Percentiles rank a stretch among this genome's conserved stretches.
These are phyloP conservation scores for Calonectria hongkongensis DNA, from an alignment of 2,329 filamentous ascomycete species.

Conservation along the genomic window DNA sequence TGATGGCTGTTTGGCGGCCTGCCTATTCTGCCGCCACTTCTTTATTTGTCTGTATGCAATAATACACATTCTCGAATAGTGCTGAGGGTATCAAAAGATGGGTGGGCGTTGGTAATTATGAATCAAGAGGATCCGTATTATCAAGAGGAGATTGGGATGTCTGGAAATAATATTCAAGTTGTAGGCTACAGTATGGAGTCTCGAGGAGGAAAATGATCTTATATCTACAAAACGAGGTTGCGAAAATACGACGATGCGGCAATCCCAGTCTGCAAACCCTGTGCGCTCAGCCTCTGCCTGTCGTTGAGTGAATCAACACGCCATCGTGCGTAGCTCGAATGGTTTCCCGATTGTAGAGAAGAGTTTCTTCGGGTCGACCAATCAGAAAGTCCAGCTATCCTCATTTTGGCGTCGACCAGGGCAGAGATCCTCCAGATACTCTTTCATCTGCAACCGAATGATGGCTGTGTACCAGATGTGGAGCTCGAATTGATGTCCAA, in stretches of 20 bases:
- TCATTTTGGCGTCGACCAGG: slow-evolving; percentile 23
- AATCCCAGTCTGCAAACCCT: background rate
- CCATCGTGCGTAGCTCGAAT: slow-evolving; percentile 45
- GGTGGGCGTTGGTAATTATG: background rate
- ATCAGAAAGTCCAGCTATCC: slow-evolving; percentile 14
- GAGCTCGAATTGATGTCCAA: slow-evolving; percentile 25
- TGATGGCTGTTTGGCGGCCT: slow-evolving; percentile 1
- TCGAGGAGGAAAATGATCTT: background rate
- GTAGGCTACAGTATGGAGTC: background rate
- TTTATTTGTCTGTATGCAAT: slow-evolving; percentile 28
- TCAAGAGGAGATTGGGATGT: background rate
- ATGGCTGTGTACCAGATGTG: slow-evolving; percentile 44
- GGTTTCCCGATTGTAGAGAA: slow-evolving; percentile 44
- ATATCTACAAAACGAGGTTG: slow-evolving; percentile 11
- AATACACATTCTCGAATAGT: slow-evolving; percentile 20
- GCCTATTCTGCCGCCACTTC: slow-evolving; percentile 28
- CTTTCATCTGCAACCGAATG: slow-evolving; percentile 32
- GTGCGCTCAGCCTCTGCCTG: slow-evolving; percentile 5
- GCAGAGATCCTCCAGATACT: slow-evolving; percentile 28
- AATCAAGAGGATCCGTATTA: background rate
- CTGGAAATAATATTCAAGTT: background rate
- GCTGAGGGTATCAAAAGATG: background rate
- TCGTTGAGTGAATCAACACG: slow-evolving; percentile 20
- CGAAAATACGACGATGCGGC: slow-evolving; percentile 10
- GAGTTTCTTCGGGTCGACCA: slow-evolving; percentile 25